Percentiles rank a stretch among this genome's conserved stretches.
Conservation (phyloP, 2,329 filamentous ascomycete genomes). For the Cytospora chrysosperma region DNA sequence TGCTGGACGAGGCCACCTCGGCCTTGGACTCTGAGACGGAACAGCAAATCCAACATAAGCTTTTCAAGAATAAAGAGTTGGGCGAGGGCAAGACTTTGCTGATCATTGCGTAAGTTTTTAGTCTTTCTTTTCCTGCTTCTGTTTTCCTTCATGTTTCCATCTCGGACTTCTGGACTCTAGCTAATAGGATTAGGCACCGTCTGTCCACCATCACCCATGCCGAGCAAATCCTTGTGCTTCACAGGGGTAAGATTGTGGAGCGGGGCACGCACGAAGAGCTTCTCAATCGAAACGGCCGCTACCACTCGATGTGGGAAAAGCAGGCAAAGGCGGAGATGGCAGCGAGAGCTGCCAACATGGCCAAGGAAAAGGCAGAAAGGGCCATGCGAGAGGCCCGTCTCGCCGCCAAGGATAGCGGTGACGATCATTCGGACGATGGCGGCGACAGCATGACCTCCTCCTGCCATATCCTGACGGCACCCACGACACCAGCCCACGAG, state of each 20-base stretch:
- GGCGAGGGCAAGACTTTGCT: conserved; percentile 86
- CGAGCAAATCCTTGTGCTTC: conserved; percentile 79
- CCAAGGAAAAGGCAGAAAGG: conserved; percentile 43
- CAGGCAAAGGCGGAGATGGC: conserved; percentile 78
- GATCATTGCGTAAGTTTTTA: conserved; percentile 77
- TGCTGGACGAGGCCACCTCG: conserved; percentile 71
- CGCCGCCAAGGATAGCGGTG: conserved; percentile 37
- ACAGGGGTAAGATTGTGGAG: conserved; percentile 74
- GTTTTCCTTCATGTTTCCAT: too few relatives aligned
- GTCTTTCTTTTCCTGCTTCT: rapidly evolving
- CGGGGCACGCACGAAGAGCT: conserved; percentile 77
- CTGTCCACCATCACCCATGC: conserved; percentile 83
- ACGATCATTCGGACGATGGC: conserved; percentile 44
- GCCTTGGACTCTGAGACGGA: conserved; percentile 65
- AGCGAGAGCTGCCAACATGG: conserved; percentile 55
- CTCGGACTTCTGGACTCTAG: background rate
- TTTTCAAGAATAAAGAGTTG: conserved; percentile 62
- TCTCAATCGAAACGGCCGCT: conserved; percentile 67
- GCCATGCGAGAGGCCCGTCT: conserved; percentile 52
- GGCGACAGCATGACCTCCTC: conserved; percentile 48
- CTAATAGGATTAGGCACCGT: conserved; percentile 58
- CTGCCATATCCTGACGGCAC: conserved; percentile 39
- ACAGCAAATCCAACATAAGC: conserved; percentile 60
- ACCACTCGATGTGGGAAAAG: conserved; percentile 85
- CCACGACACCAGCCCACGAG: conserved; percentile 33